Base-by-base conservation (phyloP, 2,329 filamentous ascomycete genomes). In the Anthostomella pinea region DNA sequence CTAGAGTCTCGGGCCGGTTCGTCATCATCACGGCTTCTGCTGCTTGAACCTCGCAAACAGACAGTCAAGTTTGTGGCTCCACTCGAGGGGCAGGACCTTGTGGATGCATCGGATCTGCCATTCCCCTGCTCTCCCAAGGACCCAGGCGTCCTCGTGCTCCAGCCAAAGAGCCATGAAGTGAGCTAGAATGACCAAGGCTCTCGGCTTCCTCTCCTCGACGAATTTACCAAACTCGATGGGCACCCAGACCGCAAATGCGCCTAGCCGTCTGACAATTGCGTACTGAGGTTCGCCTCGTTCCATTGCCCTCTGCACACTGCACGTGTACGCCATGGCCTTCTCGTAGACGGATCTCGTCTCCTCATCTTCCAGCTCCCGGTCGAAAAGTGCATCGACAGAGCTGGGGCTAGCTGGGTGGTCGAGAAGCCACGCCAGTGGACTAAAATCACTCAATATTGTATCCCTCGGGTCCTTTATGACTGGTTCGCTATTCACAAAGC, bases 141-240 rank as follows among this genome's bases (percentile, higher is more conserved):
- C 50, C 62, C 62, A 65, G 25, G 62, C 35, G 36, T 60, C 44
- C 11, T 60, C 56, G 20, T 57, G 58, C 4, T 55, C 48, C 3
- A 66, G 37, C 61, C 62, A 65, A 8, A 63, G 39, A 11, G 60
- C 39, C 58, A 66, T 64, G 45, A 64, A 65, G 33, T 63, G 59
- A 3, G 63, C 63, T n/a, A 65, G 36, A 6, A 61, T 46, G 9
- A 65, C 60, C 35, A 66, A 47, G 9, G 62, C 63, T 8, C 63
- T 53, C 2, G 62, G 62, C 13, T 61, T 51, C 14, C 57, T 51
- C 47, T 65, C 54, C 20, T 53, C 51, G 28, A 64, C 46, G 35
- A 60, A 61, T 25, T 49, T 53, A 27, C 53, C 54, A 30, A 63
- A 60, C n/a, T 59, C 48, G 33, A 51, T 48, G 9, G 61, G 58